A percentile compares a stretch with the other conserved stretches of the same genome.
Conservation (phyloP, 768 basidiomycete genomes). For the Erythrobasidium yunnanense region DNA sequence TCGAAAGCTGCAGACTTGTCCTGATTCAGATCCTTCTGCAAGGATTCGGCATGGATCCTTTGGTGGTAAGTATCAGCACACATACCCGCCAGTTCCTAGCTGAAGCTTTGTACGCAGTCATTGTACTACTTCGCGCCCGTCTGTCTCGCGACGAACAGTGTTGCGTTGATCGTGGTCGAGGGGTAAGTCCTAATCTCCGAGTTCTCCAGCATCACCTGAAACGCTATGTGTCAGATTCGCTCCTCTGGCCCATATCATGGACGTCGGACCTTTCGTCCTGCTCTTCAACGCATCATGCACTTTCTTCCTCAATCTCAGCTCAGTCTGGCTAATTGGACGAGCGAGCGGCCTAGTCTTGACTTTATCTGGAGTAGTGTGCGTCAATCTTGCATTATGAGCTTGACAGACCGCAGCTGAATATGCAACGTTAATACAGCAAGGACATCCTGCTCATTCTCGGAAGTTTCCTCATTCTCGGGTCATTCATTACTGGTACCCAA, state of each 20-base stretch:
- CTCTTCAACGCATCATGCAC: slow-evolving; percentile 72
- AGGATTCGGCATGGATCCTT: slow-evolving; percentile 91
- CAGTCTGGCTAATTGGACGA: slow-evolving; percentile 86
- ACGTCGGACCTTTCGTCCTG: slow-evolving; percentile 45
- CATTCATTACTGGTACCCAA: not conserved
- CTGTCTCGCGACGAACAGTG: not conserved
- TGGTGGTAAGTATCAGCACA: slow-evolving; percentile 50
- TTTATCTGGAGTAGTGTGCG: slow-evolving; percentile 62
- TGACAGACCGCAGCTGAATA: slow-evolving; percentile 21
- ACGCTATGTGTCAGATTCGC: not conserved
- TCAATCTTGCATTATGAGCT: slow-evolving; percentile 39
- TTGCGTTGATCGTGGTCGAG: not conserved
- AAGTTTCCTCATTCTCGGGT: not conserved
- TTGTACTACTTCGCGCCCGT: slow-evolving; percentile 7
- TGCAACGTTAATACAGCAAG: not conserved
- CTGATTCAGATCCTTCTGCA: slow-evolving; percentile 92
- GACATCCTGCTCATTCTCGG: not conserved
- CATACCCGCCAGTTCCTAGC: not conserved
- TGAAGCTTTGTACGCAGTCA: not conserved
- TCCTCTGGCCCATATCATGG: slow-evolving; percentile 3
- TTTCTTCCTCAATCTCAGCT: slow-evolving; percentile 81
- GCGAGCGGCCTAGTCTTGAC: slow-evolving; percentile 82
- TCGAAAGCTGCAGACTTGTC: slow-evolving; percentile 83
- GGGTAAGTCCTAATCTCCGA: not conserved
- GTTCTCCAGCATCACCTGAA: no score